These are phyloP conservation scores for Yamagishiella unicocca DNA, from an alignment of 139 green algal species.

Conservation along the genomic window DNA sequence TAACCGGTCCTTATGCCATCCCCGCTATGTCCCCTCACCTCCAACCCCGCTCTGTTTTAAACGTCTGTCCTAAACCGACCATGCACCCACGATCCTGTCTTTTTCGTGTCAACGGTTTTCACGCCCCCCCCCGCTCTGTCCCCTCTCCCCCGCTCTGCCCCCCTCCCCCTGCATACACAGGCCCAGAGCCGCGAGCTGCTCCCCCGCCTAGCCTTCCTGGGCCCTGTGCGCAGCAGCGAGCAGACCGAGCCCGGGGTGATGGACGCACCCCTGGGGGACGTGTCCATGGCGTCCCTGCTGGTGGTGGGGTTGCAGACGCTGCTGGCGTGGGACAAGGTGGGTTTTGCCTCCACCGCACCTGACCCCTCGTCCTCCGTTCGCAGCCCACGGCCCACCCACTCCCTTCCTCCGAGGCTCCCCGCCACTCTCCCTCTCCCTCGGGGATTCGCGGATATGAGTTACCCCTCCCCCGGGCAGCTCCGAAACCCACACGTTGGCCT, in stretches of 20 bases:
- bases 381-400: no score
- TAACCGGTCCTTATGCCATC: no score
- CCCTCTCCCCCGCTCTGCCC: not conserved
- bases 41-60: no score
- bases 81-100: no score
- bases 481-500: no score
- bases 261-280: slow-evolving; percentile 13
- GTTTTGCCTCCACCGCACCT: not conserved
- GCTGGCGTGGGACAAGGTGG: slow-evolving; percentile 40
- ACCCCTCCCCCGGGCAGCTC: no score
- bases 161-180: not conserved
- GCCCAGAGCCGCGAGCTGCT: slow-evolving; percentile 30
- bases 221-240: slow-evolving; percentile 1
- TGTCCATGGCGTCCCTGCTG: not conserved
- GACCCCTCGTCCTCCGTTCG: no score
- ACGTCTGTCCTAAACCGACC: no score
- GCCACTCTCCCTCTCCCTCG: no score
- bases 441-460: no score
- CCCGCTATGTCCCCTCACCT: not conserved
- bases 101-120: no score
- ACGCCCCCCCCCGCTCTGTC: not conserved
- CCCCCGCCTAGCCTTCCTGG: not conserved
- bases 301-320: slow-evolving; percentile 39
- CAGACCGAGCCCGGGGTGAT: slow-evolving; percentile 3
- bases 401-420: no score